Evolutionary conservation across 2,329 filamentous ascomycete species (phyloP).

Genomic region (Alternaria triticina): DNA sequence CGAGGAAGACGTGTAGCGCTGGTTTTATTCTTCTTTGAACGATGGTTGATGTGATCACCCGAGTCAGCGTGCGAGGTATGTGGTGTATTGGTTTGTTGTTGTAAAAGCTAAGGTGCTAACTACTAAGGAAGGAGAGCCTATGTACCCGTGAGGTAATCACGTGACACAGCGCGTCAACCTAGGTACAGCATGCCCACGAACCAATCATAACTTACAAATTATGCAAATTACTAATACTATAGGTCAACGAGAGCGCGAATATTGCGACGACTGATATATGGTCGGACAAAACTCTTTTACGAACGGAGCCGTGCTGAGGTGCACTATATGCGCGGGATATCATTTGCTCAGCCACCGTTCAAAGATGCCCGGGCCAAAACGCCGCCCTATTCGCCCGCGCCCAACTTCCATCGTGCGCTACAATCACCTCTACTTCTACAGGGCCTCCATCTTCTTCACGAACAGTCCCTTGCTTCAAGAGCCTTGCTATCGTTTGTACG

Average conservation of each 20-base stretch:
- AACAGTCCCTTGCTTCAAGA: constrained; percentile 35
- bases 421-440: constrained; percentile 54
- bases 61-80: no score
- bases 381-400: constrained; percentile 47
- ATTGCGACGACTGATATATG: not conserved
- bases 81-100: not conserved
- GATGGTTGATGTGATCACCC: no score
- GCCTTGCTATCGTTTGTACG: constrained; percentile 50
- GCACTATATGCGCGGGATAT: not conserved
- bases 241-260: not conserved
- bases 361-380: constrained; percentile 33
- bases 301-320: not conserved
- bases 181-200: not conserved
- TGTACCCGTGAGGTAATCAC: not conserved
- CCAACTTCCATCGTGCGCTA: constrained; percentile 60
- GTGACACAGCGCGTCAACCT: not conserved
- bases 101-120: not conserved
- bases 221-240: not conserved
- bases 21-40: no score
- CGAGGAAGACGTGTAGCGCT: not conserved
- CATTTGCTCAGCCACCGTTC: not conserved
- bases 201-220: not conserved
- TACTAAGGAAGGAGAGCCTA: not conserved
- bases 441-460: constrained; percentile 29
- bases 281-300: not conserved